Base-by-base conservation (phyloP, 2,329 filamentous ascomycete genomes). In the Aurifilum marmelostoma region DNA sequence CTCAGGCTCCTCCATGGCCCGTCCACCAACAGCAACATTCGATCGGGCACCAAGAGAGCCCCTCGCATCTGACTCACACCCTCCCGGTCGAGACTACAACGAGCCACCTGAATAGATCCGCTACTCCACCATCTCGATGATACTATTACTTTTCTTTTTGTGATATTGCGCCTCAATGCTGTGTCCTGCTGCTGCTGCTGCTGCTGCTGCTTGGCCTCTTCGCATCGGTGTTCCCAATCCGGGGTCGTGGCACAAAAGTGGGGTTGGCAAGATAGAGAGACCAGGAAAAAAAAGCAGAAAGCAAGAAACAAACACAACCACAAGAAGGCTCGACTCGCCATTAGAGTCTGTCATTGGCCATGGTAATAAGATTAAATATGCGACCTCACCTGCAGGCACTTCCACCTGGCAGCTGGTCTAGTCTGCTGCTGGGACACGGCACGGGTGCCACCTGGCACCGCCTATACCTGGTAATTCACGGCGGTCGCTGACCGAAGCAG, bases 401-500 rank as follows among this genome's bases (percentile, higher is more conserved):
- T 62, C 29, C 56, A 29, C 56, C 32, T 63, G 64, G 47, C 24
- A 56, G 54, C 29, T 69, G 68, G 24, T 24, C 61, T 67, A 59
- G 56, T 8, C 62, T 65, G 61, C 61, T 50, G 24, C 54, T 59
- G 27, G 27, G 56, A 70, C 63, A 67, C 54, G 60, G 29, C 18
- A 56, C 62, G 8, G 47, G 12, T 70, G 66, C 66, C 66, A 70
- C 59, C 66, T 70, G 68, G 68, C 68, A 70, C 41, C 67, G 66
- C 63, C 37, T 43, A 68, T 58, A 50, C 65, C 65, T 62, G 32
- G 65, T 27, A 54, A 8, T 34, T 29, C 27, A 56, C 65, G 65
- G 54, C 34, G 59, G 59, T 65, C 62, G 62, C 63, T 66, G 68
- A 67, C 68, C 63, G 59, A 68, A 63, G 39, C 65, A 66, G 58